Evolutionary conservation across 1,139 yeast genomes (phyloP).

Genomic region (Taphrina pruni): DNA sequence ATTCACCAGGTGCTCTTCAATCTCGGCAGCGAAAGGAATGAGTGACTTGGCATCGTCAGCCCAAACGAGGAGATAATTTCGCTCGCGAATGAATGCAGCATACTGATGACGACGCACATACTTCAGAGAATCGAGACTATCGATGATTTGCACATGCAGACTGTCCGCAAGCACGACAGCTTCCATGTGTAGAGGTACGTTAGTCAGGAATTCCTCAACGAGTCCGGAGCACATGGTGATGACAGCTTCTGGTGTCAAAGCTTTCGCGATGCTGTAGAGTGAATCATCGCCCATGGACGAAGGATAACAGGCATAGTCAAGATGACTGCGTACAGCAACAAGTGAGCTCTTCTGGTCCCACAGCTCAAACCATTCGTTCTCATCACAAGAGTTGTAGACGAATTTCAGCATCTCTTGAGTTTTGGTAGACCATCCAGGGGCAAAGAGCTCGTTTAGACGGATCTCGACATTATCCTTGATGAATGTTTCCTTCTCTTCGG

Average conservation of each 20-base stretch:
- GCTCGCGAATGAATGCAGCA: constrained; percentile 44
- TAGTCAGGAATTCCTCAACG: constrained; percentile 43
- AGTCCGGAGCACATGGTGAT: constrained; percentile 42
- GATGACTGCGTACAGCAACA: constrained; percentile 43
- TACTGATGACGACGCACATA: constrained; percentile 44
- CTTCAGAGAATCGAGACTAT: constrained; percentile 42
- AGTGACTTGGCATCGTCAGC: constrained; percentile 44
- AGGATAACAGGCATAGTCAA: constrained; percentile 31
- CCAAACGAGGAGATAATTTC: constrained; percentile 44
- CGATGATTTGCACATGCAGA: constrained; percentile 44
- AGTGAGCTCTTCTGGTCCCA: constrained; percentile 38
- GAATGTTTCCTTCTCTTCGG: constrained; percentile 24
- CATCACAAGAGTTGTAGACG: constrained; percentile 43
- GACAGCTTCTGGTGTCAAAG: constrained; percentile 43
- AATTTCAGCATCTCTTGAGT: constrained; percentile 42
- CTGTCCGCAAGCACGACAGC: constrained; percentile 44
- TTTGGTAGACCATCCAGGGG: constrained; percentile 38
- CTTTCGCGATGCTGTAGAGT: constrained; percentile 43
- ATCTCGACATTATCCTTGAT: constrained; percentile 26
- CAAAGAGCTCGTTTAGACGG: constrained; percentile 30
- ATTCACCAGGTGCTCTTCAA: constrained; percentile 32
- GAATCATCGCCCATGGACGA: constrained; percentile 24
- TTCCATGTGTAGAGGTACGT: constrained; percentile 40
- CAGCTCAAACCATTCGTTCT: constrained; percentile 45
- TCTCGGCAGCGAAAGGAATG: constrained; percentile 39